These are phyloP conservation scores for Irineochytrium annulatum DNA, from an alignment of 192 early-diverging fungal species.

Conservation along the genomic window DNA sequence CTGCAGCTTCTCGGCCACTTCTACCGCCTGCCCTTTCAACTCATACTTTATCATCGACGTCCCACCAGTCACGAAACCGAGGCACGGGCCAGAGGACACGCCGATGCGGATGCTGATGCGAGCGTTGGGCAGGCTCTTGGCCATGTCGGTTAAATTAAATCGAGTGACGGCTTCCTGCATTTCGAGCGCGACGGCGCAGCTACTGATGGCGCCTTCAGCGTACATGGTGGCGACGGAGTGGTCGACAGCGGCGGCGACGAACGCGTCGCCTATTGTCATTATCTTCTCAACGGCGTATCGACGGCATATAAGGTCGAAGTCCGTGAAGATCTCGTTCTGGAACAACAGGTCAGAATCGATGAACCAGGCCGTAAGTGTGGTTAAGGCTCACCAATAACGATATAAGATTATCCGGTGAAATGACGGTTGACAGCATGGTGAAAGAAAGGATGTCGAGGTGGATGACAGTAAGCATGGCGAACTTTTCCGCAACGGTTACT, in stretches of 20 bases:
- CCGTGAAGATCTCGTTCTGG: background rate
- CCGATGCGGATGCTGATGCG: background rate
- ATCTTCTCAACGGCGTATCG: background rate
- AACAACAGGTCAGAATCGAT: background rate
- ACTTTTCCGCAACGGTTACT: background rate
- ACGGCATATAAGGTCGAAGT: background rate
- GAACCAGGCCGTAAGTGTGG: background rate
- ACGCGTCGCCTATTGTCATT: background rate
- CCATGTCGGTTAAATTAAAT: background rate
- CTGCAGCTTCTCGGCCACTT: background rate
- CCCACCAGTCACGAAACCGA: background rate
- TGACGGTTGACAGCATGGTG: background rate
- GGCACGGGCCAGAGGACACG: background rate
- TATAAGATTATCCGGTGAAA: background rate
- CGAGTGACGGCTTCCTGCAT: background rate
- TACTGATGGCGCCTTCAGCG: background rate
- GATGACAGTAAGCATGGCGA: background rate
- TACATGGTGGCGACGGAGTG: background rate
- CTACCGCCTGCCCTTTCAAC: background rate
- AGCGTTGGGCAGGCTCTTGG: background rate
- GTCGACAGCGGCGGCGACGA: background rate
- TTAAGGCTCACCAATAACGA: background rate
- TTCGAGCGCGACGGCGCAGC: background rate
- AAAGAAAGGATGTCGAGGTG: background rate
- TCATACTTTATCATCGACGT: constrained; percentile 3